Evolutionary conservation across 352 stramenopile genomes (phyloP), one percentile per base, ranked within the genome.

Genomic region (Phytophthora kernoviae): DNA sequence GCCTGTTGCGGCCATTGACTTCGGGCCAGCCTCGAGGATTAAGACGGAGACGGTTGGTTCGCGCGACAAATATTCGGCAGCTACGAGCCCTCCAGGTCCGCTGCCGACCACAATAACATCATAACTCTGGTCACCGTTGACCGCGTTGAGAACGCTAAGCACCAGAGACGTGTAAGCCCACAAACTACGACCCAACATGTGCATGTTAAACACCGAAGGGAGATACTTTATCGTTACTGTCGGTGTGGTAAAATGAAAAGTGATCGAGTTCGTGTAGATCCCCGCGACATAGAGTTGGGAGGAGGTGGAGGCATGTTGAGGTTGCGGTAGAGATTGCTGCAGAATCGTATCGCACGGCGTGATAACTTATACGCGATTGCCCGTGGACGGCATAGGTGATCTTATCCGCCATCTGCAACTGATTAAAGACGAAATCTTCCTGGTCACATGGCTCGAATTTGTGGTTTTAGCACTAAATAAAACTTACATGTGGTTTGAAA

Each of bases 71-170:
- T 69, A 85, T 64, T 90, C 76, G 24, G 80, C 73, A 20, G 74
- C 80, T 1, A 87, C 73, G 34, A 88, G 65, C 1, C 77, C 80
- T 14, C 77, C 80, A 45, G 77, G 77, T 1, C 80, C 77, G 40
- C 67, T 81, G 43, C 80, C 77, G 5, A 90, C 66, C 24, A 88
- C 61, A 34, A 88, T 44, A 5, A 81, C 70, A 41, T 90, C 77
- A 39, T 76, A 89, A 0, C 45, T 41, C 49, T 77, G 64, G 21
- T 49, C 54, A 22, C 42, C n/a, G 10, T 9, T 39, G 21, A 33
- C 40, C 3, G n/a, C 30, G 32, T 36, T 58, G 33, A 10, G 20
- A 27, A 27, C 33, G 14, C 20, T 22, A 12, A 65, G 15, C 5
- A 42, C 46, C 12, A 72, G 17, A 5, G 20, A 34, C 17, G 39